Percentiles rank a stretch among this genome's conserved stretches.
phyloP scores from a whole-genome alignment of 768 basidiomycete genomes.

The Gloeophyllum trabeum region DNA sequence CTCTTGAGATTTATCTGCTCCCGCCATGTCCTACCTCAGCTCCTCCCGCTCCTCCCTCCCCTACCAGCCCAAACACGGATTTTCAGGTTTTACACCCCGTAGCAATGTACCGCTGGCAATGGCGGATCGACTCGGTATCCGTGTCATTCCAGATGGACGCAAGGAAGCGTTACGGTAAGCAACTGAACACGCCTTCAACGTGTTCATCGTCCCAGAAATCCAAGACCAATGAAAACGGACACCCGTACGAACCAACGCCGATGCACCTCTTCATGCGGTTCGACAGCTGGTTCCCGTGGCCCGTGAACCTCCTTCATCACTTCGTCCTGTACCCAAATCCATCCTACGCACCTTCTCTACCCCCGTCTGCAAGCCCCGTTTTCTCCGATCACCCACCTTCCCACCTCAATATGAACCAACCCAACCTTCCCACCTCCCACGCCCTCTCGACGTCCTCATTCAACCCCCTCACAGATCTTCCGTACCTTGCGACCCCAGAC shows the following conservation, averaged over 20 bases:
- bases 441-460: constrained; percentile 5
- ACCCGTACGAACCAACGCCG: constrained; percentile 17
- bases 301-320: constrained; percentile 58
- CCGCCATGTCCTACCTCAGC: constrained; percentile 7
- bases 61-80: constrained; percentile 3
- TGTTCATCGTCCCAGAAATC: too few relatives aligned
- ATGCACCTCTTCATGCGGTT: constrained; percentile 51
- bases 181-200: neutral
- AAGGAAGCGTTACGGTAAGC: neutral
- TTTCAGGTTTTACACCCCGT: constrained; percentile 26
- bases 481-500: constrained; percentile 3
- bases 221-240: too few relatives aligned
- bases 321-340: constrained; percentile 37
- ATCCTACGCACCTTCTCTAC: constrained; percentile 16
- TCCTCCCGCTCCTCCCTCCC: constrained; percentile 8
- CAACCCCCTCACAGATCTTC: constrained; percentile 4
- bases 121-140: constrained; percentile 42
- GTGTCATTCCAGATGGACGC: constrained; percentile 19
- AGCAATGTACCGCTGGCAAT: constrained; percentile 36
- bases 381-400: constrained; percentile 14
- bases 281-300: constrained; percentile 52
- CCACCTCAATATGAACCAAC: constrained; percentile 4
- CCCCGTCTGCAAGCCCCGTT: constrained; percentile 7
- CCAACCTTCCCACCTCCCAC: constrained; percentile 18
- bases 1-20: neutral